These are phyloP conservation scores for Umbelopsis vinacea DNA, from an alignment of 192 early-diverging fungal genomes.

Conservation along the genomic window DNA sequence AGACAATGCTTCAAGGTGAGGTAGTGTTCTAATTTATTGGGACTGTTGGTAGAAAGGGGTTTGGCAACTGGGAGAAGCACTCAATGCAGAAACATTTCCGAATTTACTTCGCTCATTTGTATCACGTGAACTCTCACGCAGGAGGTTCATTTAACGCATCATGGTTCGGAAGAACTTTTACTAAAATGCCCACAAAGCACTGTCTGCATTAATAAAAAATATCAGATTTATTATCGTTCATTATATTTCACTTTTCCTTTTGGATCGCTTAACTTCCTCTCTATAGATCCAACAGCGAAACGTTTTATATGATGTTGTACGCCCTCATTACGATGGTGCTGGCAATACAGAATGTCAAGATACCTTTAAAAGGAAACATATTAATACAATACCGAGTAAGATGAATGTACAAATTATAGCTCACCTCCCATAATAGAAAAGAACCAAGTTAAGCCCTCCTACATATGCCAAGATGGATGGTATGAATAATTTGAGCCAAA, in stretches of 20 bases:
- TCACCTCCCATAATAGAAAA: constrained; percentile 28
- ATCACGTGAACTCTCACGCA: too few relatives aligned
- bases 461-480: not conserved
- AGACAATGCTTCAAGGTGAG: too few relatives aligned
- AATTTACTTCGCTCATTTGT: too few relatives aligned
- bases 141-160: too few relatives aligned
- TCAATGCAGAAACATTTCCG: too few relatives aligned
- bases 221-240: too few relatives aligned
- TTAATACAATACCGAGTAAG: not conserved
- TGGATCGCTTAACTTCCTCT: not conserved
- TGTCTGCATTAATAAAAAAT: too few relatives aligned
- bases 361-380: not conserved
- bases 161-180: too few relatives aligned
- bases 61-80: too few relatives aligned
- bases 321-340: constrained; percentile 28
- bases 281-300: not conserved
- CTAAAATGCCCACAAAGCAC: too few relatives aligned
- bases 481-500: not conserved
- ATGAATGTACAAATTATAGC: not conserved
- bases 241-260: not conserved
- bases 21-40: too few relatives aligned
- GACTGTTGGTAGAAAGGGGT: too few relatives aligned
- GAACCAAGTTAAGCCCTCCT: constrained; percentile 37
- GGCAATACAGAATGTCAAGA: constrained; percentile 37
- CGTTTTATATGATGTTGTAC: constrained; percentile 33